These are phyloP conservation scores for Haplographium delicatum DNA, from an alignment of 495 filamentous ascomycete species.

Conservation along the genomic window DNA sequence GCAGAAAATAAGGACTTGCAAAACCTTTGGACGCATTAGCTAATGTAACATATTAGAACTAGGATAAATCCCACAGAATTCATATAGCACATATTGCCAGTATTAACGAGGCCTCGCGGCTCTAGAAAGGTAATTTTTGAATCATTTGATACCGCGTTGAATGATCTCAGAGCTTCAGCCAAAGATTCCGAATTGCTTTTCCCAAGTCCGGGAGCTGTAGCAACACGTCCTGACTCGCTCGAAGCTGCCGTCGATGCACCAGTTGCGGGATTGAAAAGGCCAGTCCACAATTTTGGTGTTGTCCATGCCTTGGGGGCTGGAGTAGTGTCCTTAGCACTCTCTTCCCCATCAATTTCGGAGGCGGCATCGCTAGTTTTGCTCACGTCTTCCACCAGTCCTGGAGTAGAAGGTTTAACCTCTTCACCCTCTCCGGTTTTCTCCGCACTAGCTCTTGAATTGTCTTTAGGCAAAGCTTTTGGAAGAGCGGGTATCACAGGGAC, in stretches of 20 bases:
- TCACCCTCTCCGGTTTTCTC: too few species aligned
- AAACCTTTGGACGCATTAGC: slow-evolving; percentile 50
- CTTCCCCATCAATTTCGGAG: slow-evolving; percentile 19
- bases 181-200: slow-evolving; percentile 61
- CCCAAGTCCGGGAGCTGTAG: slow-evolving; percentile 8
- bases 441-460: too few species aligned
- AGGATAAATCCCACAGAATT: slow-evolving; percentile 72
- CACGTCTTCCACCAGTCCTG: slow-evolving; percentile 22
- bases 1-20: slow-evolving; percentile 91
- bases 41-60: slow-evolving; percentile 1
- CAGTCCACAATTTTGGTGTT: slow-evolving; percentile 22
- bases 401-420: slow-evolving; percentile 28
- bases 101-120: slow-evolving; percentile 92
- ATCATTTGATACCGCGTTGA: slow-evolving; percentile 53
- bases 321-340: background rate
- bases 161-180: slow-evolving; percentile 64
- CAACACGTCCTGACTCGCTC: slow-evolving; percentile 9
- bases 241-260: slow-evolving; percentile 13
- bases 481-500: slow-evolving; percentile 65
- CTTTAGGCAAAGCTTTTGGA: slow-evolving; percentile 45
- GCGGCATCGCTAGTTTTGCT: too few species aligned
- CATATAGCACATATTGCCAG: slow-evolving; percentile 99
- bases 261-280: slow-evolving; percentile 21
- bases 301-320: slow-evolving; percentile 23
- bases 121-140: slow-evolving; percentile 79